Percentiles rank a stretch among this genome's conserved stretches.
phyloP scores from a whole-genome alignment of 1,284 basidiomycete genomes.

The Papiliotrema flavescens region DNA sequence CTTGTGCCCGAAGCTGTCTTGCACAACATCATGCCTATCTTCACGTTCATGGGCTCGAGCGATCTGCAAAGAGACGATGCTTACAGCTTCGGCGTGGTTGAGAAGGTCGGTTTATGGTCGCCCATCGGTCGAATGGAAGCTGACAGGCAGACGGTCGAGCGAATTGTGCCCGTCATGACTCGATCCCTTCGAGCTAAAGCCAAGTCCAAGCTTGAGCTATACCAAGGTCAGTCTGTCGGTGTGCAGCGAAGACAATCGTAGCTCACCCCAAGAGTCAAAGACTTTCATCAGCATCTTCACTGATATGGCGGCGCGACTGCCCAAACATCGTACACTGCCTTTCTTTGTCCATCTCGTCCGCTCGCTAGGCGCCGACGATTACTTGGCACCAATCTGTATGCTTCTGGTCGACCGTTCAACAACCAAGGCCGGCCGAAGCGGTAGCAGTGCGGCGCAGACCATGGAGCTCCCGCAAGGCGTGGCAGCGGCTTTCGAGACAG shows the following conservation, averaged over 20 bases:
- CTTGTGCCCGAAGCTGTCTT: conserved; percentile 86
- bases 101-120: conserved; percentile 59
- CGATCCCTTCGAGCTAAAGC: conserved; percentile 63
- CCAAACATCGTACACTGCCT: conserved; percentile 48
- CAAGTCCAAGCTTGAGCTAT: conserved; percentile 58
- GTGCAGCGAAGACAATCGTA: not conserved
- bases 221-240: not conserved
- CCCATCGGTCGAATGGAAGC: not conserved
- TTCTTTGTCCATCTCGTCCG: conserved; percentile 91
- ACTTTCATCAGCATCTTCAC: conserved; percentile 50
- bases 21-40: conserved; percentile 96
- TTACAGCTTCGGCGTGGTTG: conserved; percentile 91
- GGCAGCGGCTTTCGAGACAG: conserved; percentile 61
- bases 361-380: conserved; percentile 74
- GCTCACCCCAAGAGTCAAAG: conserved; percentile 24
- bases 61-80: conserved; percentile 94
- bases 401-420: conserved; percentile 76
- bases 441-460: conserved; percentile 48
- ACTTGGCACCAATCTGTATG: conserved; percentile 79
- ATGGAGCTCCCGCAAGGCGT: conserved; percentile 63
- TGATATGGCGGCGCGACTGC: conserved; percentile 49
- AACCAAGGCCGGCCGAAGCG: conserved; percentile 53
- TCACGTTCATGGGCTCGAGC: conserved; percentile 98
- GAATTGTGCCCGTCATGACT: conserved; percentile 89
- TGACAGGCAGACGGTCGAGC: conserved; percentile 70